A percentile compares a stretch with the other conserved stretches of the same genome.
phyloP scores from a whole-genome alignment of 257 asterid species.

The Nicotiana noctiflora region DNA sequence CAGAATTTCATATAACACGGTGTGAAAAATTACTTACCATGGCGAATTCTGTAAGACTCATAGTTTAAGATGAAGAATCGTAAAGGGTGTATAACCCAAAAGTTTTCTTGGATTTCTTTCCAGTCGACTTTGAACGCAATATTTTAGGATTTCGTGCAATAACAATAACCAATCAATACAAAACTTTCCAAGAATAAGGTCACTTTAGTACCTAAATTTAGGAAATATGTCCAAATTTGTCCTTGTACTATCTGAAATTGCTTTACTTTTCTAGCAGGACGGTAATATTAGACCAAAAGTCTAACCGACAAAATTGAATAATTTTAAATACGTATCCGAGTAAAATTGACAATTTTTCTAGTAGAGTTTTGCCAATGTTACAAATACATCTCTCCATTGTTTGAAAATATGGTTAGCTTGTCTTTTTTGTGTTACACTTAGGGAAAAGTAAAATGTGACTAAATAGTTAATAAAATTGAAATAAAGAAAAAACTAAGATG shows the following conservation, averaged over 20 bases:
- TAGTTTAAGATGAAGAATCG: slow-evolving; percentile 9
- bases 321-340: no score
- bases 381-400: neutral
- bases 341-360: no score
- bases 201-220: neutral
- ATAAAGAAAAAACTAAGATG: neutral
- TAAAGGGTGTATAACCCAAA: neutral
- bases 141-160: neutral
- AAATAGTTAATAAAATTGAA: no score
- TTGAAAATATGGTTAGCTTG: neutral
- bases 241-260: neutral
- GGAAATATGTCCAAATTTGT: neutral
- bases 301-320: no score
- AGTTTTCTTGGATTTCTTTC: neutral
- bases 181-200: neutral
- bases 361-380: neutral
- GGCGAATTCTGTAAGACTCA: slow-evolving; percentile 53
- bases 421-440: no score
- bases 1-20: neutral
- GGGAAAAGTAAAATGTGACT: neutral
- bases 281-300: no score
- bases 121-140: neutral
- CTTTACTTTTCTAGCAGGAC: no score
- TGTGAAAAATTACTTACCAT: slow-evolving; percentile 36
- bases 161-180: neutral